Percentiles rank a stretch among this genome's conserved stretches.
phyloP scores from a whole-genome alignment of 305 asterid genomes.

The Solanum hybrid region DNA sequence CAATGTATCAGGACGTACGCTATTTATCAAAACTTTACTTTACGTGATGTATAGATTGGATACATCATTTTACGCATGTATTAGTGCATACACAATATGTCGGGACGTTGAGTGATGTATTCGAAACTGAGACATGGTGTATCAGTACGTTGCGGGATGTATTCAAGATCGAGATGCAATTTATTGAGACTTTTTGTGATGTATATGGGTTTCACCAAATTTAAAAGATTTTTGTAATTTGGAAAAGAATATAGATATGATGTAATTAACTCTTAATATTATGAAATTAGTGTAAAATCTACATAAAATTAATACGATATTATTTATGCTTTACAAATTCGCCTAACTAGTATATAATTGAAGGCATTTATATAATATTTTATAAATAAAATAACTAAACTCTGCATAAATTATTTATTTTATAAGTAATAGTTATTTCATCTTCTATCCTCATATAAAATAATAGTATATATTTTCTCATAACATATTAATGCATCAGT shows the following conservation, averaged over 20 bases:
- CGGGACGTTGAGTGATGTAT: background rate
- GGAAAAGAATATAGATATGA: too few species aligned
- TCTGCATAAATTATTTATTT: background rate
- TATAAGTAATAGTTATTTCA: background rate
- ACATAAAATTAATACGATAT: background rate
- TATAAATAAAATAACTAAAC: background rate
- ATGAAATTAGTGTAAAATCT: background rate
- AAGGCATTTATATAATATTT: background rate
- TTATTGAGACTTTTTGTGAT: too few species aligned
- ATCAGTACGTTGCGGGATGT: background rate
- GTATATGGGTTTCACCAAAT: background rate
- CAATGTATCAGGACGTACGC: too few species aligned
- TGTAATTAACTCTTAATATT: background rate
- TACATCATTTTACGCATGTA: background rate
- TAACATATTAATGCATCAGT: background rate
- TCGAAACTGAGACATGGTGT: accelerated
- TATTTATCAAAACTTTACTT: too few species aligned
- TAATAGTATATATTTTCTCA: background rate
- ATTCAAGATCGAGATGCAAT: background rate
- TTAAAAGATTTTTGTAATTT: too few species aligned
- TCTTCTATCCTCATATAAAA: background rate
- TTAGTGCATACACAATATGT: too few species aligned
- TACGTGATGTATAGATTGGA: background rate
- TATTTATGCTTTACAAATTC: background rate
- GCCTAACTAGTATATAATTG: background rate